Conservation (phyloP, 257 asterid genomes). For the Nicotiana obtusifolia region DNA sequence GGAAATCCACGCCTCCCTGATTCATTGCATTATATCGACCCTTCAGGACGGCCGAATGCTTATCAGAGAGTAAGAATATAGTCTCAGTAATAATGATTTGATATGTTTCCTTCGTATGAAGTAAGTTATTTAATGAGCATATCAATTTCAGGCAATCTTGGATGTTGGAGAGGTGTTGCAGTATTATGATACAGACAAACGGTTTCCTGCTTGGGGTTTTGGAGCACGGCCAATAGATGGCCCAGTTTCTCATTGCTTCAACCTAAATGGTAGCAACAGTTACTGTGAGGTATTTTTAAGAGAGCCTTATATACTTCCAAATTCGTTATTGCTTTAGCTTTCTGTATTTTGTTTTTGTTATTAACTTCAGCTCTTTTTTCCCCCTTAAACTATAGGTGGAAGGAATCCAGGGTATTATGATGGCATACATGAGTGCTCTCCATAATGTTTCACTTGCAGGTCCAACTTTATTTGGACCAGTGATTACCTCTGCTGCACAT, state of each 20-base stretch:
- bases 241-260: slow-evolving; percentile 96
- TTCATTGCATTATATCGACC: slow-evolving; percentile 92
- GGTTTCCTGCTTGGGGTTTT: slow-evolving; percentile 97
- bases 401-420: slow-evolving; percentile 85
- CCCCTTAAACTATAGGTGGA: slow-evolving; percentile 52
- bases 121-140: slow-evolving; percentile 17
- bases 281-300: slow-evolving; percentile 61
- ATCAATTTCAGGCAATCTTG: slow-evolving; percentile 60
- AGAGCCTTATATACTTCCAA: neutral
- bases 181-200: slow-evolving; percentile 80
- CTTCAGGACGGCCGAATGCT: slow-evolving; percentile 86
- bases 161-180: slow-evolving; percentile 92
- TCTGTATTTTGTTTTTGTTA: slow-evolving; percentile 2
- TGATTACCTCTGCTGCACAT: slow-evolving; percentile 72
- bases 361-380: neutral
- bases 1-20: slow-evolving; percentile 97
- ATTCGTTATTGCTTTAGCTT: slow-evolving; percentile 2
- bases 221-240: slow-evolving; percentile 99
- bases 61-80: slow-evolving; percentile 77
- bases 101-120: slow-evolving; percentile 4
- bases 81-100: slow-evolving; percentile 15
- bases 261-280: slow-evolving; percentile 85
- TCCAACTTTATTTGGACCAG: slow-evolving; percentile 92
- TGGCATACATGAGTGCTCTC: slow-evolving; percentile 79
- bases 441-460: slow-evolving; percentile 93